phyloP scores from a whole-genome alignment of 192 early-diverging fungal genomes.

The Backusella tuberculispora region DNA sequence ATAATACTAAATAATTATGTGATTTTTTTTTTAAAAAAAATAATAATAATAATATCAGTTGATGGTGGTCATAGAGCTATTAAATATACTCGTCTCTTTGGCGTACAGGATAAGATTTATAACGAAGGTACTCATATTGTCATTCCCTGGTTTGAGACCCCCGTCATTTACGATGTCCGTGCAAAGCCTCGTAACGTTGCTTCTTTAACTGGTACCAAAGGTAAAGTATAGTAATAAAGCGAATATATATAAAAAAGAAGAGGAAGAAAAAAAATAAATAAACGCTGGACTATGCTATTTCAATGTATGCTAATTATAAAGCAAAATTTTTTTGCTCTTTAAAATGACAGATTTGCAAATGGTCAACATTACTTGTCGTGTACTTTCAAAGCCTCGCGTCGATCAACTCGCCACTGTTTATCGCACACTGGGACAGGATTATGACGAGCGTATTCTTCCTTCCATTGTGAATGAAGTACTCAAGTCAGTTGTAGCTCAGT shows the following conservation, averaged over 20 bases:
- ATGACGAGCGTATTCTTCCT: slow-evolving; percentile 95
- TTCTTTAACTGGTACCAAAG: slow-evolving; percentile 97
- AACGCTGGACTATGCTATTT: background rate
- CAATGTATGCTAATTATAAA: slow-evolving; percentile 1
- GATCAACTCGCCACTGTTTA: slow-evolving; percentile 78
- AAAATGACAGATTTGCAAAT: slow-evolving; percentile 91
- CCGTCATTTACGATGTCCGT: slow-evolving; percentile 95
- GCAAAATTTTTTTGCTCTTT: background rate
- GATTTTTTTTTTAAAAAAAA: background rate
- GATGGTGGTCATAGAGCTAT: slow-evolving; percentile 98
- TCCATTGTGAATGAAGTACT: slow-evolving; percentile 98
- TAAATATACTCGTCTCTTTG: slow-evolving; percentile 92
- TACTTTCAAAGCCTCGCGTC: slow-evolving; percentile 88
- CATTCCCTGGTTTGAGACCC: slow-evolving; percentile 95
- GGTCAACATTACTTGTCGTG: slow-evolving; percentile 99
- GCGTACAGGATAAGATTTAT: slow-evolving; percentile 84
- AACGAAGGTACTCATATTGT: slow-evolving; percentile 95
- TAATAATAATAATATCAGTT: slow-evolving; percentile 53
- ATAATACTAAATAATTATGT: no score
- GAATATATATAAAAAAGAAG: background rate
- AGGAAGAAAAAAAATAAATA: background rate
- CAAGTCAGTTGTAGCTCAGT: slow-evolving; percentile 97
- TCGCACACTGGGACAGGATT: slow-evolving; percentile 91
- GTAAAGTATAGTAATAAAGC: slow-evolving; percentile 41
- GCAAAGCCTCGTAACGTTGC: slow-evolving; percentile 98